Conservation (phyloP, 2,329 filamentous ascomycete species). For the Thermochaetoides dissita region DNA sequence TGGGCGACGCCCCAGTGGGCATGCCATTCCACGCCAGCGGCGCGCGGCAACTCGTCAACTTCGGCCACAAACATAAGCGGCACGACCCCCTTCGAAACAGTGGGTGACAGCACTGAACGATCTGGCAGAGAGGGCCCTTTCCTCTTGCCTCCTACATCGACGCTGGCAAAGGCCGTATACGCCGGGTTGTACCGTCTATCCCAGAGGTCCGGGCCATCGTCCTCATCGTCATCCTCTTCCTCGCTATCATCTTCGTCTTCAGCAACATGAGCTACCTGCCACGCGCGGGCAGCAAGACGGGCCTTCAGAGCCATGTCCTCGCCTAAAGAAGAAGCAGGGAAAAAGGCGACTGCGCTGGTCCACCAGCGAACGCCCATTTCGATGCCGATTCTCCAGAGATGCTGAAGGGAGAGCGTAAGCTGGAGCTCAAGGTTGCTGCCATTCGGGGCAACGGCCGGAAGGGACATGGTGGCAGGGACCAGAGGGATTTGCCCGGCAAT, state of each 20-base stretch:
- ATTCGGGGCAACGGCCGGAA: conserved; percentile 23
- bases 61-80: conserved; percentile 64
- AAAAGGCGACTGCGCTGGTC: conserved; percentile 62
- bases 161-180: conserved; percentile 28
- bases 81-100: conserved; percentile 17
- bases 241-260: conserved; percentile 28
- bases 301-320: conserved; percentile 22
- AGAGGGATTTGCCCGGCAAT: conserved; percentile 89
- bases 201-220: conserved; percentile 51
- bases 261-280: conserved; percentile 30
- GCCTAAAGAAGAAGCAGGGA: conserved; percentile 25
- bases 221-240: conserved; percentile 26
- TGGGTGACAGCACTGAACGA: conserved; percentile 27
- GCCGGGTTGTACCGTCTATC: conserved; percentile 45
- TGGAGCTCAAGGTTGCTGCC: conserved; percentile 36
- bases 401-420: conserved; percentile 64
- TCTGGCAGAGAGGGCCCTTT: conserved; percentile 30
- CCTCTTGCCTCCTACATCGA: conserved; percentile 6
- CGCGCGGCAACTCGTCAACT: conserved; percentile 62
- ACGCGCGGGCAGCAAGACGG: conserved; percentile 30
- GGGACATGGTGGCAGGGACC: conserved; percentile 61
- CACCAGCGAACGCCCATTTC: conserved; percentile 62
- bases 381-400: conserved; percentile 69
- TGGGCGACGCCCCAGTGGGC: conserved; percentile 45
- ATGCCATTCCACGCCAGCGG: conserved; percentile 72